Conservation (phyloP, 768 basidiomycete genomes). For the Lactarius trivialis region DNA sequence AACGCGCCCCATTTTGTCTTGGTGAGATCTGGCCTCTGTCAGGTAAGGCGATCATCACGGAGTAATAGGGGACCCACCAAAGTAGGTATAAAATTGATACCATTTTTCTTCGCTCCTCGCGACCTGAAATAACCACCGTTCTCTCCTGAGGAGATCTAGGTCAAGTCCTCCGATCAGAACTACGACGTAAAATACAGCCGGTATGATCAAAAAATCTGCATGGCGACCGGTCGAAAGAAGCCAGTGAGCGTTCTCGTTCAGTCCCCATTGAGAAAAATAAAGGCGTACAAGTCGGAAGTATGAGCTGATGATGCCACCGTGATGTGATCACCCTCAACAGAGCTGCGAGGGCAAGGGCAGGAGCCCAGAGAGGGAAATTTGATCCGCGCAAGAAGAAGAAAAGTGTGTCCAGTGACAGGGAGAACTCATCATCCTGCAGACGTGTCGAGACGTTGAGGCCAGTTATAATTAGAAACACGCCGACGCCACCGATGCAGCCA, state of each 20-base stretch:
- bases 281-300: slow-evolving; percentile 80
- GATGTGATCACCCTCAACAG: slow-evolving; percentile 75
- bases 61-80: slow-evolving; percentile 41
- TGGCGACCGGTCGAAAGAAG: background rate
- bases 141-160: slow-evolving; percentile 48
- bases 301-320: slow-evolving; percentile 75
- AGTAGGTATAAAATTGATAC: slow-evolving; percentile 84
- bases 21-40: slow-evolving; percentile 43
- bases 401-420: slow-evolving; percentile 57
- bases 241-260: background rate
- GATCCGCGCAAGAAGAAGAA: slow-evolving; percentile 60
- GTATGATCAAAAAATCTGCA: slow-evolving; percentile 75
- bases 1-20: slow-evolving; percentile 59
- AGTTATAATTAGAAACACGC: slow-evolving; percentile 84
- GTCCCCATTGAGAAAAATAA: slow-evolving; percentile 22
- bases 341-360: slow-evolving; percentile 72
- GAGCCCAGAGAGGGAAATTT: slow-evolving; percentile 68
- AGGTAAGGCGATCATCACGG: background rate
- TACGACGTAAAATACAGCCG: slow-evolving; percentile 76
- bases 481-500: slow-evolving; percentile 97
- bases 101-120: slow-evolving; percentile 45
- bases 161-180: slow-evolving; percentile 57
- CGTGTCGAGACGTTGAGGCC: slow-evolving; percentile 84
- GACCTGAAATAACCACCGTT: slow-evolving; percentile 87
- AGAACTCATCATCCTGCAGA: slow-evolving; percentile 71